These are phyloP conservation scores for Elongisporangium anandrum DNA, from an alignment of 352 stramenopile species.

Conservation along the genomic window DNA sequence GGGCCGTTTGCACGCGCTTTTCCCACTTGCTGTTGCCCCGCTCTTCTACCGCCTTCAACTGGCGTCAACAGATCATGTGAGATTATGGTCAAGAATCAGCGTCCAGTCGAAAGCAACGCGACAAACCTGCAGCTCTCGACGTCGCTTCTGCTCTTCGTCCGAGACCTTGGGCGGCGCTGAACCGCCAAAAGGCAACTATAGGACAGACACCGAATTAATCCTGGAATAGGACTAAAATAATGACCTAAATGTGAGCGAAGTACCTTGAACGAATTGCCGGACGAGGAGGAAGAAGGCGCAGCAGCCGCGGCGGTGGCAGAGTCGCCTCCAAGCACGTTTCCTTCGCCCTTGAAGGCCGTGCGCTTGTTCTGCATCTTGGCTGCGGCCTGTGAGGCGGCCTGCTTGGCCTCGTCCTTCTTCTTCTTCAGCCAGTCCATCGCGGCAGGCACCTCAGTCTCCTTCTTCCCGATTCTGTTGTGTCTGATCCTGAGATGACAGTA, in stretches of 20 bases:
- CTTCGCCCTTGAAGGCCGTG: constrained; percentile 53
- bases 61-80: neutral
- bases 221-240: neutral
- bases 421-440: constrained; percentile 78
- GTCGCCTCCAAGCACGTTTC: constrained; percentile 49
- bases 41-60: constrained; percentile 56
- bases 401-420: constrained; percentile 73
- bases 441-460: neutral
- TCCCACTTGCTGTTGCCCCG: constrained; percentile 56
- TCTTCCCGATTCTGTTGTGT: neutral
- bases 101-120: neutral
- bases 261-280: constrained; percentile 25
- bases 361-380: constrained; percentile 79
- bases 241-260: neutral
- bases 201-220: neutral
- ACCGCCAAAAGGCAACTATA: constrained; percentile 20
- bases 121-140: constrained; percentile 57
- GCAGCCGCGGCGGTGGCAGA: constrained; percentile 9
- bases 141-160: constrained; percentile 47
- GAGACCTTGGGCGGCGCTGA: constrained; percentile 33
- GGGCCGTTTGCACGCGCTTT: constrained; percentile 54
- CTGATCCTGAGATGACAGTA: neutral
- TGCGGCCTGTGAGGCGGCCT: constrained; percentile 33
- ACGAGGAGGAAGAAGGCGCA: constrained; percentile 1
- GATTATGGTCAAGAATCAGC: neutral